Base-by-base conservation (phyloP, 352 stramenopile genomes). In the Phytopythium cucurbitacearum region DNA sequence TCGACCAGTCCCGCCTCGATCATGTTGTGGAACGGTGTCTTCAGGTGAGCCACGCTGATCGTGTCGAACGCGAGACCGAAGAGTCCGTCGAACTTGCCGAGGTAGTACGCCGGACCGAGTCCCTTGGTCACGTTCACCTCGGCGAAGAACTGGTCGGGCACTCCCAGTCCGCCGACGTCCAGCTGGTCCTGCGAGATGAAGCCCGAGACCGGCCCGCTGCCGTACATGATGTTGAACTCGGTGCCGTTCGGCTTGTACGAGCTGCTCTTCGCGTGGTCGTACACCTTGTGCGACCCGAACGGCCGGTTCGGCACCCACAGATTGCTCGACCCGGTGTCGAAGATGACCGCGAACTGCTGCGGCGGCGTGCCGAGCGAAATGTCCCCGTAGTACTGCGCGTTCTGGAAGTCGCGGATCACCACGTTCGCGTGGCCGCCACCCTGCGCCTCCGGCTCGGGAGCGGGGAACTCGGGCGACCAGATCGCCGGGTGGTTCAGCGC, bases 21-120 rank as follows among this genome's bases (percentile, higher is more conserved):
- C 48, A 98, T 80, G 50, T 94, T 86, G 46, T 98, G 82, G 69
- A 99, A 98, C 3, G 96, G 91, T 5, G 96, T 98, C 51, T 86
- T 85, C 1, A 97, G 69, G 59, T 94, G 80, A 54, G 95, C 89
- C 12, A 98, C 89, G 49, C 78, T 93, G 63, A 99, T 96, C 6
- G 80, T 73, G 57, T 97, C 90, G 59, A 99, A 99, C 33, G 86
- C 97, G 12, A 99, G 67, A 42, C 97, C 97, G 49, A 99, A 89
- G 60, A 99, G 98, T 33, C 97, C 97, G 72, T 99, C 97, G 69
- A 99, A 99, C 46, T 98, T 98, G 57, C 94, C 95, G 12, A 98
- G 55, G 32, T 87, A 91, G 65, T 98, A 99, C 7, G 88, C 94
- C 5, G 96, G 69, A 8, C 96, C 96, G 8, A 99, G 75, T 10